These are phyloP conservation scores for Plectranthus barbatus DNA, from an alignment of 257 asterid genomes.

Conservation along the genomic window DNA sequence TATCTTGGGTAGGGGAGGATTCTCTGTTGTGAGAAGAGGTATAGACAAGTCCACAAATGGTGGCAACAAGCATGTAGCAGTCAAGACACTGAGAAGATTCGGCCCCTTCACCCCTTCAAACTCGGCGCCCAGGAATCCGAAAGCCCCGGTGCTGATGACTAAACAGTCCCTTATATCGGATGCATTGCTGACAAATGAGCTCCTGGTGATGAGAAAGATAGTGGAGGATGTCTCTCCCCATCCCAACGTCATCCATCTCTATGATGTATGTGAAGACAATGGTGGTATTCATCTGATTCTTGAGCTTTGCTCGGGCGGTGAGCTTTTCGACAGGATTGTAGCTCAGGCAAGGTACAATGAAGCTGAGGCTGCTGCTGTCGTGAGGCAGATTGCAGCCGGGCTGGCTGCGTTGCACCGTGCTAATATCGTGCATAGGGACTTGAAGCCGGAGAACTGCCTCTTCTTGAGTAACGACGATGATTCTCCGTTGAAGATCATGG, in stretches of 20 bases:
- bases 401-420: constrained; percentile 54
- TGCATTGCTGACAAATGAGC: constrained; percentile 61
- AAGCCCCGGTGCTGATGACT: constrained; percentile 2
- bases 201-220: constrained; percentile 64
- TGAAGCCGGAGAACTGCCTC: constrained; percentile 82
- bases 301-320: constrained; percentile 79
- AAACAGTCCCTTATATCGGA: constrained; percentile 53
- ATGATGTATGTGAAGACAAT: constrained; percentile 60
- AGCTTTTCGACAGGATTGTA: constrained; percentile 72
- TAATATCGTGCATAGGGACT: constrained; percentile 58
- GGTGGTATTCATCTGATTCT: constrained; percentile 60
- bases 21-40: constrained; percentile 71
- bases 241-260: constrained; percentile 66
- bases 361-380: constrained; percentile 62
- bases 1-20: constrained; percentile 73
- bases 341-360: constrained; percentile 59
- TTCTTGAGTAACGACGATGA: constrained; percentile 51
- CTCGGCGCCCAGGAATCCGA: background rate
- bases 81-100: constrained; percentile 57
- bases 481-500: constrained; percentile 78
- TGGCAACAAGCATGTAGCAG: constrained; percentile 43
- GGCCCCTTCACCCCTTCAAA: constrained; percentile 26
- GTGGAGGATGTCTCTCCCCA: constrained; percentile 87
- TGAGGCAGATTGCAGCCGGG: constrained; percentile 63
- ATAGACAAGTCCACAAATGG: constrained; percentile 16